Evolutionary conservation across 179 eudicot genomes (phyloP), one percentile per base, ranked within the genome.

Genomic region (Amaranthus tricolor): DNA sequence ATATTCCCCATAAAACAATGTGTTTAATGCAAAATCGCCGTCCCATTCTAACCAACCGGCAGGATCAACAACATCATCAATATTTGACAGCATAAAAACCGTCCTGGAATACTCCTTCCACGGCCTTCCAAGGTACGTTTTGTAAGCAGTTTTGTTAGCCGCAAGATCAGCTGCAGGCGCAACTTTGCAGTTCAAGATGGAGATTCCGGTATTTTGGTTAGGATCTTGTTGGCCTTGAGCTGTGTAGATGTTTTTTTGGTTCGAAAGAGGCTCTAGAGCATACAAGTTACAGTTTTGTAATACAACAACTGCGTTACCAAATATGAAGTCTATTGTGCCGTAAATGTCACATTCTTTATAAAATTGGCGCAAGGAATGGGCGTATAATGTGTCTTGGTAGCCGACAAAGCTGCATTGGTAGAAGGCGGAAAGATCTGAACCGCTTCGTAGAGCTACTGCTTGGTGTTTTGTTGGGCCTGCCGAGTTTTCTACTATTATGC

Each of bases 1-100:
- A 57, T 87, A 85, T 76, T 87, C 90, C 0, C 86, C 85, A 6
- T 85, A 85, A 44, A 45, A 84, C 10, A 85, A 76, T 5, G 90
- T 85, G 0, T 9, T 19, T 5, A 85, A 64, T 1, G 84, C 88
- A 45, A 85, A 85, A 1, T 75, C 77, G 13, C 84, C 88, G 0
- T 48, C 0, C 90, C 90, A 87, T 75, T 85, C 90, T 0, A 81
- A 59, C 85, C 86, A 87, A 5, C 90, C 90, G 0, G 79, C 78
- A 2, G 86, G 90, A 8, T 85, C 84, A 12, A 87, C 74, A n/a
- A 81, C 57, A 65, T 79, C 79, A 1, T 75, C 84, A 10, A 87
- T 81, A 7, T 79, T 11, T 4, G 80, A 84, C 0, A 73, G 47
- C 62, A 84, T 64, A 17, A 45, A 75, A 1, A 84, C 79, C 0